Evolutionary conservation across 176 grass and related monocot species (phyloP).

Genomic region (Eragrostis curvula): DNA sequence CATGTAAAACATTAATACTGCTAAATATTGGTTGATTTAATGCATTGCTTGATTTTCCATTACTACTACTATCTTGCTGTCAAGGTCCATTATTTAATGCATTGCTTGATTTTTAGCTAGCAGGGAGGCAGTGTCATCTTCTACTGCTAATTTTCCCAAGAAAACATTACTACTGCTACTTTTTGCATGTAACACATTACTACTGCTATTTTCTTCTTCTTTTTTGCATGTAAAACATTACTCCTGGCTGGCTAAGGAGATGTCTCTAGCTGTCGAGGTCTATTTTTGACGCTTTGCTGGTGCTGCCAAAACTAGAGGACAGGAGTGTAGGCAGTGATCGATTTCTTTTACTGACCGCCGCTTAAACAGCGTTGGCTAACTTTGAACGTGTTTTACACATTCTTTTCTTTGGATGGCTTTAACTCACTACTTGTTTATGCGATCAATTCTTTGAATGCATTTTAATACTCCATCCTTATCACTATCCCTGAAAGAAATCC

Average conservation of each 20-base stretch:
- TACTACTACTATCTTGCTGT: too few species aligned
- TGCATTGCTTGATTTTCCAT: too few species aligned
- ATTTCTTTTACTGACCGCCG: background rate
- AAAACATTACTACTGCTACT: background rate
- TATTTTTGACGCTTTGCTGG: background rate
- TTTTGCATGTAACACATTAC: too few species aligned
- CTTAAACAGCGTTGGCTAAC: background rate
- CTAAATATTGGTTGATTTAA: background rate
- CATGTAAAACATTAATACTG: too few species aligned
- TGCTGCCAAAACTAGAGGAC: background rate
- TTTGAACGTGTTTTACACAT: background rate
- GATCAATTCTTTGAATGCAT: background rate
- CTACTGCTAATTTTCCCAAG: background rate
- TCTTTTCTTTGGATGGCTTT: background rate
- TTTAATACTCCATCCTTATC: background rate
- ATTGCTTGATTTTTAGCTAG: too few species aligned
- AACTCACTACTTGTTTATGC: background rate
- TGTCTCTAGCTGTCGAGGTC: background rate
- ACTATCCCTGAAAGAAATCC: background rate
- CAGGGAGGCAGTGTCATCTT: background rate
- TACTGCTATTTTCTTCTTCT: too few species aligned
- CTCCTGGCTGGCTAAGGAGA: too few species aligned
- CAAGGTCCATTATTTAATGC: too few species aligned
- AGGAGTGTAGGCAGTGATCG: background rate
- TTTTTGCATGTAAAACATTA: too few species aligned